Evolutionary conservation across 805 yeast species (phyloP).

Genomic region (Monosporozyma aquatica): DNA sequence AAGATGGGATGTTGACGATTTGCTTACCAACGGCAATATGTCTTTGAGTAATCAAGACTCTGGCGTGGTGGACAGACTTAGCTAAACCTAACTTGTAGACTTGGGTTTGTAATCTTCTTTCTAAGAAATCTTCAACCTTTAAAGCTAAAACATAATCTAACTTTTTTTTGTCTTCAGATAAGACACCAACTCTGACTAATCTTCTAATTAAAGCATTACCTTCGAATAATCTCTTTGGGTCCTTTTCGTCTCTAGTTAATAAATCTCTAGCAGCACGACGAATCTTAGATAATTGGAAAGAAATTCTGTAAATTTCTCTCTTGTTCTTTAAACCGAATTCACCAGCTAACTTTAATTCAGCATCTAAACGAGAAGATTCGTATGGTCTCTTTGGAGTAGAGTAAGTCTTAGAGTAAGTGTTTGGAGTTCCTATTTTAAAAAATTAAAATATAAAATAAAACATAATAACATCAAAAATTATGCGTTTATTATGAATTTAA

Average conservation of each 20-base stretch:
- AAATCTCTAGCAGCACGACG: conserved; percentile 99
- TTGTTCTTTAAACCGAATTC: conserved; percentile 99
- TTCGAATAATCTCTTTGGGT: conserved; percentile 99
- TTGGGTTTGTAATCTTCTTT: conserved; percentile 99
- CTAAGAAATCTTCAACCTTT: conserved; percentile 97
- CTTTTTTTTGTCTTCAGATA: conserved; percentile 98
- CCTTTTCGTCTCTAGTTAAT: conserved; percentile 99
- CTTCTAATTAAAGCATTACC: conserved; percentile 99
- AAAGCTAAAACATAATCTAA: conserved; percentile 99
- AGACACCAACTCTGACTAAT: conserved; percentile 97
- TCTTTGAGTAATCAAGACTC: conserved; percentile 97
- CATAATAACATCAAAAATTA: no score
- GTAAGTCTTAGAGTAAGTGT: conserved; percentile 99
- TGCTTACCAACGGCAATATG: conserved; percentile 99
- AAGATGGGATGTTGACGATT: conserved; percentile 96
- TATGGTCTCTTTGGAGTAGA: conserved; percentile 99
- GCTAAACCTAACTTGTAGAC: conserved; percentile 99
- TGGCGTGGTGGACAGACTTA: conserved; percentile 99
- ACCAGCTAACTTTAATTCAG: conserved; percentile 99
- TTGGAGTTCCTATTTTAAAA: conserved; percentile 74
- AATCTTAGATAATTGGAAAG: conserved; percentile 97
- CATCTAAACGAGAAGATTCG: conserved; percentile 99
- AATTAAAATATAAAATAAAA: conserved; percentile 9
- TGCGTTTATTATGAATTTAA: no score
- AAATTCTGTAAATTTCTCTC: conserved; percentile 99